These are phyloP conservation scores for Pyrenochaeta sp. DNA, from an alignment of 2,329 filamentous ascomycete species.

Conservation along the genomic window DNA sequence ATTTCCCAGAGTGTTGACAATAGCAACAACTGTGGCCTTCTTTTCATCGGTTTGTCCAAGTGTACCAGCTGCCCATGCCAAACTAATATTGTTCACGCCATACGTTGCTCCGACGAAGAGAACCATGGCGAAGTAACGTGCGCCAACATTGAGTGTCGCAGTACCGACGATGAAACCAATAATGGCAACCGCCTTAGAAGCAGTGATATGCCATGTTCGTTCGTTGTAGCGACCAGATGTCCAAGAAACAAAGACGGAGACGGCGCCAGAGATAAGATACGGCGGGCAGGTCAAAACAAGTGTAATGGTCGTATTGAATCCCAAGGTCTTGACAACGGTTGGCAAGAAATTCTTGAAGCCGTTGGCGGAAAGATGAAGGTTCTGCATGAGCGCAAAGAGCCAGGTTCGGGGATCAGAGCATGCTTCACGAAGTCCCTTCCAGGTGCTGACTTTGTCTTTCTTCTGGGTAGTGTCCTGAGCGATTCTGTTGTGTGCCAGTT, in stretches of 20 bases:
- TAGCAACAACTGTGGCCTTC: slow-evolving; percentile 50
- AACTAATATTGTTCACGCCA: slow-evolving; percentile 44
- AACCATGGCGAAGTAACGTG: slow-evolving; percentile 44
- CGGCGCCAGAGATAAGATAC: slow-evolving; percentile 41
- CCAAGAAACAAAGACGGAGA: slow-evolving; percentile 31
- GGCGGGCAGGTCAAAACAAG: slow-evolving; percentile 39
- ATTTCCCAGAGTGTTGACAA: slow-evolving; percentile 53
- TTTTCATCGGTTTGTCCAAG: slow-evolving; percentile 53
- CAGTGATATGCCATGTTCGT: slow-evolving; percentile 44
- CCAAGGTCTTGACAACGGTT: slow-evolving; percentile 41
- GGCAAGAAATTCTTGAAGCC: slow-evolving; percentile 46
- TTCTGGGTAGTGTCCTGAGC: slow-evolving; percentile 55
- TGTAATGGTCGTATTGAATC: slow-evolving; percentile 41
- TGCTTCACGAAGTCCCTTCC: slow-evolving; percentile 24
- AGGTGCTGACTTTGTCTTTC: slow-evolving; percentile 29
- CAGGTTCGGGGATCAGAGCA: slow-evolving; percentile 21
- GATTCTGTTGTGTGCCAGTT: slow-evolving; percentile 39
- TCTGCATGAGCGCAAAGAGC: slow-evolving; percentile 27
- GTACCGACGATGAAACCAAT: slow-evolving; percentile 41
- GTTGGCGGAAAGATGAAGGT: slow-evolving; percentile 25
- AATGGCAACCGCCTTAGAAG: slow-evolving; percentile 35
- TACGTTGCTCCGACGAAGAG: slow-evolving; percentile 44
- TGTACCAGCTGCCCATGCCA: slow-evolving; percentile 51
- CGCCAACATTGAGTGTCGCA: slow-evolving; percentile 34
- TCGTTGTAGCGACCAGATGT: slow-evolving; percentile 39